Base-by-base conservation (phyloP, 148 eudicot genomes). In the Persicaria maculosa region DNA sequence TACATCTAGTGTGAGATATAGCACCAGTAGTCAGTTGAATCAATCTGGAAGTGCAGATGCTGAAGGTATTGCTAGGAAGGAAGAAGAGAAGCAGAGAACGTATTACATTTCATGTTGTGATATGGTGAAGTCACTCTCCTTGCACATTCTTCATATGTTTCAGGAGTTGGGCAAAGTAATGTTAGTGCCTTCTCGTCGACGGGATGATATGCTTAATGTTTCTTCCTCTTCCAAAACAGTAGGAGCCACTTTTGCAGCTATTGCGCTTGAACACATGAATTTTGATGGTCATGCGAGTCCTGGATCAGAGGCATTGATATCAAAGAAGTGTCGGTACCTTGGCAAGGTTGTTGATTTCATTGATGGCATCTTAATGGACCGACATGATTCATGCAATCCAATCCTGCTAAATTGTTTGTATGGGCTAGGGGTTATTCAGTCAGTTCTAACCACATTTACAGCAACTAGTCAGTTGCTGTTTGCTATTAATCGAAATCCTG, bases 381-480 rank as follows among this genome's bases (percentile, higher is more conserved):
- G 90, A 79, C 93, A 93, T 62, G 97, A 92, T 77, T 86, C 97
- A 9, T 90, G 93, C 78, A 92, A 92, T 80, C 91, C 97, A 7
- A 88, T 92, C 62, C 69, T 96, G 72, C 76, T 92, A 47, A 96
- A 96, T 84, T 86, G 93, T 77, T 85, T 96, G 55, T 96, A 90
- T 84, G 91, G 91, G 36, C 82, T 83, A 73, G 97, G 99, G 58
- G 93, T 88, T 53, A 79, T 96, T 78, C 94, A 89, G 69, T 85
- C 85, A 36, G 92, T 96, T 81, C 81, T 96, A 88, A 96, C 97
- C 40, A 96, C 97, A 53, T 96, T 96, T 82, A 93, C 89, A 84
- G 99, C 99, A 74, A 96, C 99, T 74, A 96, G 93, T 79, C 97
- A 96, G 84, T 80, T 96, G 85, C 87, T 91, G 22, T 89, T 89